A percentile compares a stretch with the other conserved stretches of the same genome.
phyloP scores from a whole-genome alignment of 75 land plant genomes.

The Larix kaempferi region DNA sequence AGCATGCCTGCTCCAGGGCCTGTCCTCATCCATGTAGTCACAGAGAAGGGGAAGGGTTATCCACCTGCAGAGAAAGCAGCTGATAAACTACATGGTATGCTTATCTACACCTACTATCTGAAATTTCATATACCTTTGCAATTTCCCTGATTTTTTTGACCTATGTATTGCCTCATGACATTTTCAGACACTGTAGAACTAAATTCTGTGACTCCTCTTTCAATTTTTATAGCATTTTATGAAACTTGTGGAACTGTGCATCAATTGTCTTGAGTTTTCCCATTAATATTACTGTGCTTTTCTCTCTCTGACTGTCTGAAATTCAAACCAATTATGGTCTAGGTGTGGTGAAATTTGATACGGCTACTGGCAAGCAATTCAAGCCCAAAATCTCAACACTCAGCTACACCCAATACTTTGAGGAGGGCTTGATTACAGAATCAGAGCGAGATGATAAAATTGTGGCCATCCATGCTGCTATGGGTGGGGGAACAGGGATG shows the following conservation, averaged over 20 bases:
- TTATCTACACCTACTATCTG: neutral
- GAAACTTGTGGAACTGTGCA: neutral
- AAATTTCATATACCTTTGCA: neutral
- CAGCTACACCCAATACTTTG: conserved; percentile 80
- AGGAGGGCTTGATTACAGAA: conserved; percentile 73
- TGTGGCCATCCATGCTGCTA: conserved; percentile 88
- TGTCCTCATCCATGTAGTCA: conserved; percentile 76
- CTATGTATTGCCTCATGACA: neutral
- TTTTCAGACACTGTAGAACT: neutral
- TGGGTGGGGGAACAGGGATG: conserved; percentile 92
- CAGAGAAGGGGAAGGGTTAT: conserved; percentile 86
- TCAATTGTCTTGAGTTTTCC: neutral
- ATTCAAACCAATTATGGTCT: neutral
- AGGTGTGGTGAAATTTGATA: conserved; percentile 90
- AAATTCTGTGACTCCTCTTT: neutral
- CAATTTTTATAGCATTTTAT: neutral
- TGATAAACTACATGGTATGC: conserved; percentile 81
- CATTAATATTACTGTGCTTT: neutral
- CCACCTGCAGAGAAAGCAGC: conserved; percentile 77
- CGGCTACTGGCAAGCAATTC: conserved; percentile 70
- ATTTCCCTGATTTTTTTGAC: neutral
- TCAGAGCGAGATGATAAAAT: conserved; percentile 69
- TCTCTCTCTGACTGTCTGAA: neutral
- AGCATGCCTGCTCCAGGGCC: conserved; percentile 78
- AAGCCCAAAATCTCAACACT: conserved; percentile 65